Evolutionary conservation across 2,329 filamentous ascomycete species (phyloP).

Genomic region (Mycogone perniciosa): DNA sequence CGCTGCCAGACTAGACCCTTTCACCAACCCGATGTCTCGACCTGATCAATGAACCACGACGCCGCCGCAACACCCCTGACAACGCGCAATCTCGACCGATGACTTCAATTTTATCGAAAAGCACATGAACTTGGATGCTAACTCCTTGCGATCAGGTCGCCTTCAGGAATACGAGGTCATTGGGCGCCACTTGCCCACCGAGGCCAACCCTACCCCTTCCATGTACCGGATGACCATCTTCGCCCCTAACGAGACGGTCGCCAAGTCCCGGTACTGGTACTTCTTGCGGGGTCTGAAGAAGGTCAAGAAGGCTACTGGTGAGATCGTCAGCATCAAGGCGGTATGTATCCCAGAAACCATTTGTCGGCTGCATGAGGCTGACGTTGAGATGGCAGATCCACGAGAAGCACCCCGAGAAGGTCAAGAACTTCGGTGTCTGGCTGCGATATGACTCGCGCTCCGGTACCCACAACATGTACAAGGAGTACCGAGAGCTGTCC

Average conservation of each 20-base stretch:
- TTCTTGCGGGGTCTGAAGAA: constrained; percentile 98
- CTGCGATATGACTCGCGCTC: constrained; percentile 99
- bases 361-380: background rate
- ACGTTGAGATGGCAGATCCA: constrained; percentile 57
- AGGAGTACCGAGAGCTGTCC: constrained; percentile 99
- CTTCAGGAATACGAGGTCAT: constrained; percentile 99
- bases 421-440: constrained; percentile 99
- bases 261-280: constrained; percentile 99
- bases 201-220: constrained; percentile 94
- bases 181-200: constrained; percentile 96
- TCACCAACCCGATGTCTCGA: background rate
- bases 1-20: too few relatives aligned
- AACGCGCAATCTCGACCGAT: constrained; percentile 4
- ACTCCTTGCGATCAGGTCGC: constrained; percentile 63
- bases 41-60: background rate
- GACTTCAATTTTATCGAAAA: background rate
- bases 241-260: constrained; percentile 93
- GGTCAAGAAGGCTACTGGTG: constrained; percentile 99
- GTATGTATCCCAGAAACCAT: constrained; percentile 42
- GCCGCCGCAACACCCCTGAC: constrained; percentile 2
- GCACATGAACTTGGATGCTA: constrained; percentile 21
- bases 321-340: constrained; percentile 96
- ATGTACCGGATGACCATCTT: constrained; percentile 99
- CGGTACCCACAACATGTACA: constrained; percentile 99
- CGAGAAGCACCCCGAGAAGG: constrained; percentile 98